Evolutionary conservation across 2,329 filamentous ascomycete genomes (phyloP).

Genomic region (Huntiella omanensis): DNA sequence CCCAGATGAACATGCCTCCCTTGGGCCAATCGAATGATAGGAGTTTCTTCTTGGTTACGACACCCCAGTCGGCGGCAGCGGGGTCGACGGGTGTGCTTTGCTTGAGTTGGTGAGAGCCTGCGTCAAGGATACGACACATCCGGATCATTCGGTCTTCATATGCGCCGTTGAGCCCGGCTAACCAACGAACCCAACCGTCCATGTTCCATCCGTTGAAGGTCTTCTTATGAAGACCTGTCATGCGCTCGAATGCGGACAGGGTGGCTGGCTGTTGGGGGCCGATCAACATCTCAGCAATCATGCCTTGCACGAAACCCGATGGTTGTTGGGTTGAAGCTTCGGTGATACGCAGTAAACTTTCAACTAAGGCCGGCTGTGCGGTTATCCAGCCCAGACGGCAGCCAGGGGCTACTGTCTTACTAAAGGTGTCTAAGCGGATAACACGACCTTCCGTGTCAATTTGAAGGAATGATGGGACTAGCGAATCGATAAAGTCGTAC

Average conservation of each 20-base stretch:
- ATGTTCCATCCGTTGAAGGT: constrained; percentile 49
- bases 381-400: constrained; percentile 86
- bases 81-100: constrained; percentile 28
- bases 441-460: constrained; percentile 76
- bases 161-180: constrained; percentile 61
- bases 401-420: constrained; percentile 79
- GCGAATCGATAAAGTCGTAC: constrained; percentile 62
- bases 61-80: constrained; percentile 46
- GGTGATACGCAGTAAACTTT: constrained; percentile 48
- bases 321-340: constrained; percentile 69
- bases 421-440: constrained; percentile 80
- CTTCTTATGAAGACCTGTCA: constrained; percentile 29
- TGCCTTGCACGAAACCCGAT: constrained; percentile 72
- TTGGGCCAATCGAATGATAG: constrained; percentile 64
- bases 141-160: constrained; percentile 71
- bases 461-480: constrained; percentile 65
- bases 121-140: constrained; percentile 60
- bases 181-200: constrained; percentile 79
- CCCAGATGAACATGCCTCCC: constrained; percentile 86
- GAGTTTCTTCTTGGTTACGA: constrained; percentile 55
- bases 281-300: constrained; percentile 61
- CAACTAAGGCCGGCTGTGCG: constrained; percentile 57
- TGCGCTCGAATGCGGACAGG: constrained; percentile 23
- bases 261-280: constrained; percentile 37
- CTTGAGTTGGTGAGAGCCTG: constrained; percentile 45